Percentiles rank a stretch among this genome's conserved stretches.
phyloP scores from a whole-genome alignment of 2,329 filamentous ascomycete genomes.

The Fusarium pseudonygamai region DNA sequence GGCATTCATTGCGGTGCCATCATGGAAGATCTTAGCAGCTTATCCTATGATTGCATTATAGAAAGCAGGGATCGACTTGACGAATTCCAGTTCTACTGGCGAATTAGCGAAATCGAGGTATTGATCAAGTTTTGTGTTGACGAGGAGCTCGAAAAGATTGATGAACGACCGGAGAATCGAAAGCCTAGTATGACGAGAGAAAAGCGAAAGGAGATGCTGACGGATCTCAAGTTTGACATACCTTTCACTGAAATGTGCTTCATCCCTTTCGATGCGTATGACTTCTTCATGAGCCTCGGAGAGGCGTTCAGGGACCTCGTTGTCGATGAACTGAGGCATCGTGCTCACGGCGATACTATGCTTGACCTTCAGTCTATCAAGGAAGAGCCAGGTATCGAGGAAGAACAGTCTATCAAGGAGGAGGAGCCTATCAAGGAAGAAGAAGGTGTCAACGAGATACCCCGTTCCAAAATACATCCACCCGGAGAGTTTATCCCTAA shows the following conservation, averaged over 20 bases:
- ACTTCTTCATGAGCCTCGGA: neutral
- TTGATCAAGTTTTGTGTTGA: neutral
- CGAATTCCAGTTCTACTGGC: neutral
- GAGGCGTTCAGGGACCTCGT: neutral
- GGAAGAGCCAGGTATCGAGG: neutral
- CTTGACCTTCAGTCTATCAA: neutral
- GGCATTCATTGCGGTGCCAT: neutral
- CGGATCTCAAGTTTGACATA: neutral
- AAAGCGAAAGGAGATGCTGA: neutral
- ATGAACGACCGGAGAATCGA: no score
- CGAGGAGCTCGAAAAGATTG: neutral
- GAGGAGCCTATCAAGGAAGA: neutral
- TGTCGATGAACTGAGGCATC: neutral
- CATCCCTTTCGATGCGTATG: neutral
- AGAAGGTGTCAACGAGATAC: neutral
- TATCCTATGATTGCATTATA: fast-evolving
- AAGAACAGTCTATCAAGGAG: neutral
- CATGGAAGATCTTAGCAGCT: neutral
- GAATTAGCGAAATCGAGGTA: neutral
- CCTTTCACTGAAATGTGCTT: neutral
- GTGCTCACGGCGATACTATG: neutral
- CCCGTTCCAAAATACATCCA: fast-evolving
- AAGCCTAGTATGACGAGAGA: no score
- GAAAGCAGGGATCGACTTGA: neutral
- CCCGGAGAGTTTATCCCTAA: no score